Base-by-base conservation (phyloP, 1,139 yeast genomes). In the Geotrichum reessii region DNA sequence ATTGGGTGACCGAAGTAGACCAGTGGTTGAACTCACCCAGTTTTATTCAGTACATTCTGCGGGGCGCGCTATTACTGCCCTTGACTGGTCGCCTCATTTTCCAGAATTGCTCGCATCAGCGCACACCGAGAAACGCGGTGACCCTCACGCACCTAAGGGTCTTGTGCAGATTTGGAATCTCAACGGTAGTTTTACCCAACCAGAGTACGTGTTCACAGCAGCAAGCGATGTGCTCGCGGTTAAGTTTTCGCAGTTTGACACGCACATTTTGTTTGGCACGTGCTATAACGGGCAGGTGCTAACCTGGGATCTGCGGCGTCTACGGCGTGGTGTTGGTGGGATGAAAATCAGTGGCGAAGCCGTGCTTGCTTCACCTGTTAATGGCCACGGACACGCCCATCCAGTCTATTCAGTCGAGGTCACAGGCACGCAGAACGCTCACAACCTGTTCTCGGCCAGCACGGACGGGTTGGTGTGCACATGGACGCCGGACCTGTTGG, bases 131-230 rank as follows among this genome's bases (percentile, higher is more conserved):
- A 64, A 66, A 47, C 57, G 64, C 17, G 56, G 61, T 8, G 67
- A 67, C 31, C 59, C 67, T 17, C 62, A 62, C n/a, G 67, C 67
- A 9, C 65, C 70, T 5, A 67, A 70, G 58, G 77, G 76, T 0
- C 64, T 71, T 1, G 71, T 67, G 28, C 73, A 73, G 67, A 56
- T 83, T 67, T 64, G 74, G 80, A 68, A 82, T 74, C 19, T 73
- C 67, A 63, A 71, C 72, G 58, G 76, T 69, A 48, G 51, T 28
- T 47, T 47, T n/a, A 44, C 40, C 7, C 31, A 24, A 6, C 84
- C 87, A 0, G 87, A 84, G 63, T 78, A 73, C 65, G 75, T 77
- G 47, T 76, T 84, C 54, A 72, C 74, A 21, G 73, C 83, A 0
- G 78, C 81, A 11, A 75, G 82, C 7, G 74, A 74, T 42, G 72